Conservation (phyloP, 257 asterid species). For the Hygrophila difformis region DNA sequence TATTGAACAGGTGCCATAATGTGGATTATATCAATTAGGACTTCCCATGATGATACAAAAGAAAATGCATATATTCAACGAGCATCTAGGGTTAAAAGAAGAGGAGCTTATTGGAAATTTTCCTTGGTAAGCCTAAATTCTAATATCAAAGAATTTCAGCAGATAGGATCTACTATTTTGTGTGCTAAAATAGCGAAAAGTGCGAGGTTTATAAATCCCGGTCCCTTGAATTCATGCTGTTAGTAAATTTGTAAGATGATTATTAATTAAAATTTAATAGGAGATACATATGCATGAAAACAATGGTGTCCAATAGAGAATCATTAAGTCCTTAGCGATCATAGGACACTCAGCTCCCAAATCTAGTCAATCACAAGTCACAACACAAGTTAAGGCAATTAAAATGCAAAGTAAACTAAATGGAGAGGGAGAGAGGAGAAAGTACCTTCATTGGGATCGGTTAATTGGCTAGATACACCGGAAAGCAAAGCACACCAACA, state of each 20-base stretch:
- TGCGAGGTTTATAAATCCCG: neutral
- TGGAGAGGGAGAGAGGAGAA: constrained; percentile 9
- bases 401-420: neutral
- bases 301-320: neutral
- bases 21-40: too few relatives aligned
- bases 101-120: neutral
- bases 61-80: too few relatives aligned
- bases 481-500: neutral
- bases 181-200: neutral
- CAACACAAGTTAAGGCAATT: neutral
- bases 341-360: constrained; percentile 3
- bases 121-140: neutral
- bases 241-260: neutral
- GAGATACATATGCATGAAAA: neutral
- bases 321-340: neutral
- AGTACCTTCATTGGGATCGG: constrained; percentile 64
- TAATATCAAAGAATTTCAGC: neutral
- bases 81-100: neutral
- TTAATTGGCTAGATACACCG: neutral
- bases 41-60: too few relatives aligned
- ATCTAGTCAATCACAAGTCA: neutral
- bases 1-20: too few relatives aligned
- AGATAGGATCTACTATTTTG: neutral
- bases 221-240: neutral
- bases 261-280: neutral